phyloP scores from a whole-genome alignment of 75 land plant species.

The Selaginella tamariscina region DNA sequence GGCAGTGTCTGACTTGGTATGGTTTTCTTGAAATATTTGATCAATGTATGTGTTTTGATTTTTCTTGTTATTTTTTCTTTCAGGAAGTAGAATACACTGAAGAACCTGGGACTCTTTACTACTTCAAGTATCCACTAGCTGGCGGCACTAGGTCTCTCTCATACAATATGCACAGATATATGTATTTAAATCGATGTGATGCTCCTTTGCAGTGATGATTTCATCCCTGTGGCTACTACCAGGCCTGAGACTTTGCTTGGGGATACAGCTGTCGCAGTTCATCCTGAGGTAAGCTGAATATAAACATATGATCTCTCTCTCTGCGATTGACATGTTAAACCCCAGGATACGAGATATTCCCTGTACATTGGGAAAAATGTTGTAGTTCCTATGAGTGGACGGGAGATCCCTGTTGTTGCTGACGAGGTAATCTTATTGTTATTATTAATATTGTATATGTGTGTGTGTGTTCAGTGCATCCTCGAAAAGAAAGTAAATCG shows the following conservation, averaged over 20 bases:
- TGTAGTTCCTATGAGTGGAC: conserved; percentile 75
- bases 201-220: conserved; percentile 46
- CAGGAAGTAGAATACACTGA: conserved; percentile 96
- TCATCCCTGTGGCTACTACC: conserved; percentile 84
- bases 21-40: not conserved
- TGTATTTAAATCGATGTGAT: not conserved
- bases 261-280: conserved; percentile 89
- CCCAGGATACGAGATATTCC: conserved; percentile 83
- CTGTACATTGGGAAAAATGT: conserved; percentile 69
- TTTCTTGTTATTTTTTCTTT: not conserved
- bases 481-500: too few relatives aligned
- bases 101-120: conserved; percentile 63
- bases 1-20: conserved; percentile 94
- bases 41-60: not conserved
- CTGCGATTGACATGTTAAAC: not conserved
- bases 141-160: conserved; percentile 64
- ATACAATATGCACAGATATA: not conserved
- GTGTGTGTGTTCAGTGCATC: conserved; percentile 11
- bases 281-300: conserved; percentile 57
- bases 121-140: conserved; percentile 91
- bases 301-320: not conserved
- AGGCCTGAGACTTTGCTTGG: conserved; percentile 94
- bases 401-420: conserved; percentile 77
- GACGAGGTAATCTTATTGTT: conserved; percentile 41
- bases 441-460: not conserved